Base-by-base conservation (phyloP, 768 basidiomycete species). In the Chalciporus pseudorubinellus region DNA sequence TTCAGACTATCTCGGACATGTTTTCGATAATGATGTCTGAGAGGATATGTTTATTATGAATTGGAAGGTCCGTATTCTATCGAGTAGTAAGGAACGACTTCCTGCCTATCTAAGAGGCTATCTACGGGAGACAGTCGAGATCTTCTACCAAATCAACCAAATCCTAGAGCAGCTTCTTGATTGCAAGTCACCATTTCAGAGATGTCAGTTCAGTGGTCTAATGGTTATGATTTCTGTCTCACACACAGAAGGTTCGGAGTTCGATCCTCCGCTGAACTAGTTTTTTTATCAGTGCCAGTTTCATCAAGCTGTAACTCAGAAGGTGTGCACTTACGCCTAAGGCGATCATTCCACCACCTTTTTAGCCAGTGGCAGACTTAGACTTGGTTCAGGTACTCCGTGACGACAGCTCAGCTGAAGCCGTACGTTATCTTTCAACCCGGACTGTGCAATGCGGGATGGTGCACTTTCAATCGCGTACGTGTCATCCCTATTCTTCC, bases 141-240 rank as follows among this genome's bases (percentile, higher is more conserved):
- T n/a, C n/a, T 3, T 3, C 8, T 9, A 11, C 6, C 10, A 9
- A 31, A 11, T 10, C 10, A 31, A 31, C 3, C 10, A 31, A 31
- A 31, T 5, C 2, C 13, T 11, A 11, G 12, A 31, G 31, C 12
- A 11, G 10, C 12, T 31, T 14, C 10, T 31, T 31, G 31, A 31
- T 31, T 31, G 12, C 31, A 11, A 3, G 31, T 4, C 4, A 4
- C n/a, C n/a, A n/a, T n/a, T n/a, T n/a, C n/a, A n/a, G n/a, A n/a
- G n/a, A n/a, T 11, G 24, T n/a, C 11, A 67, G 66, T 67, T 68
- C 66, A 62, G 67, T 67, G 66, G 66, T 67, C 66, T 67, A 67
- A 67, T 67, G 67, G 66, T 67, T 67, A 67, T 67, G 66, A 67
- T 67, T 67, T 67, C 66, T 68, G 66, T 67, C 66, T 67, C 66